A percentile compares a stretch with the other conserved stretches of the same genome.
phyloP scores from a whole-genome alignment of 805 yeast species.

The Ogataea nitratoaversa region DNA sequence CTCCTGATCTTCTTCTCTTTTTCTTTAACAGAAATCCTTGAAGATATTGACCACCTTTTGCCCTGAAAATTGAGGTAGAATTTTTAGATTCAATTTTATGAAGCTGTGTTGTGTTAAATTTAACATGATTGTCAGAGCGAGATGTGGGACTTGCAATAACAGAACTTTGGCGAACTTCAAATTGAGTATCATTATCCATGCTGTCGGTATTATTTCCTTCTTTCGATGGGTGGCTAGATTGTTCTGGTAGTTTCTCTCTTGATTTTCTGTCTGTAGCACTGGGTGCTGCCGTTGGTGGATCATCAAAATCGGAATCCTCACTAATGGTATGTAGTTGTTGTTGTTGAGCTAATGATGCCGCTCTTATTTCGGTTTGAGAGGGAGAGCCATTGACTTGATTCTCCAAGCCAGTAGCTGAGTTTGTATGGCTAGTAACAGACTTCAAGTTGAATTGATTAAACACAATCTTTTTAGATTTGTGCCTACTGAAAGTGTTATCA shows the following conservation, averaged over 20 bases:
- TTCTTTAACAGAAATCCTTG: slow-evolving; percentile 74
- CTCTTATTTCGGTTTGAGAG: too few species aligned
- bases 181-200: too few species aligned
- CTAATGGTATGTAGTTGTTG: slow-evolving; percentile 3
- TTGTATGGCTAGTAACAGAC: not conserved
- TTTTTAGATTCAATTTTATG: slow-evolving; percentile 16
- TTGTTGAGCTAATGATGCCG: too few species aligned
- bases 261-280: too few species aligned
- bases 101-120: slow-evolving; percentile 24
- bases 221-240: too few species aligned
- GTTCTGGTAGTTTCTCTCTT: too few species aligned
- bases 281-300: too few species aligned
- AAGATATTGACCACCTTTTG: slow-evolving; percentile 64
- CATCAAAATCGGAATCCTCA: slow-evolving; percentile 3
- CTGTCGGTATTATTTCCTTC: too few species aligned
- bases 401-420: too few species aligned
- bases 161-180: not conserved
- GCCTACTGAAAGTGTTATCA: slow-evolving; percentile 88
- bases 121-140: slow-evolving; percentile 15
- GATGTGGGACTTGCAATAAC: not conserved
- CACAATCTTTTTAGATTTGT: slow-evolving; percentile 72
- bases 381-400: too few species aligned
- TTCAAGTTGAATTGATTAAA: slow-evolving; percentile 47
- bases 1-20: slow-evolving; percentile 69
- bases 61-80: slow-evolving; percentile 30